Conservation (phyloP, 2,329 filamentous ascomycete species). For the Ophiostoma ips region DNA sequence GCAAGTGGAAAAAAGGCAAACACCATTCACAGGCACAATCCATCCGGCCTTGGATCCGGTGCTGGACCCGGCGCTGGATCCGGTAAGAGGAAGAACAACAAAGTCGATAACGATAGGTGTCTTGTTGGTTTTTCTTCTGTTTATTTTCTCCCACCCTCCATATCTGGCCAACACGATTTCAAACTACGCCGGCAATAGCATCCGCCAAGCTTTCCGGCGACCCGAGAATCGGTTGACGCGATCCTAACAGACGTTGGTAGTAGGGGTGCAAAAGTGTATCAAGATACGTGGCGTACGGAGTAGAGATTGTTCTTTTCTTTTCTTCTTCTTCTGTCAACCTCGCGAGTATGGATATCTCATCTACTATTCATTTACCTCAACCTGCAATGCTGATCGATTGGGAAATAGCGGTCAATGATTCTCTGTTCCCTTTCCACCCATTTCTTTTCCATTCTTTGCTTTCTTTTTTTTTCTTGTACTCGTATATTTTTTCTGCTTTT, state of each 20-base stretch:
- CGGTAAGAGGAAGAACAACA: not conserved
- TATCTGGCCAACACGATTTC: too few relatives aligned
- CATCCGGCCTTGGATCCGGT: not conserved
- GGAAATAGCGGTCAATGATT: not conserved
- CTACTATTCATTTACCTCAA: not conserved
- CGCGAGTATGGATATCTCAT: too few relatives aligned
- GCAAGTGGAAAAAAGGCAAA: not conserved
- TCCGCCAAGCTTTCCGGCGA: too few relatives aligned
- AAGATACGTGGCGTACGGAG: too few relatives aligned
- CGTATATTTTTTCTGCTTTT: not conserved
- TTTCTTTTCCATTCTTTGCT: not conserved
- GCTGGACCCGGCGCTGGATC: too few relatives aligned
- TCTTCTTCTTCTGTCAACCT: too few relatives aligned
- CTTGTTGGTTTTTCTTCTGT: not conserved
- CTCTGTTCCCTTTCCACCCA: not conserved
- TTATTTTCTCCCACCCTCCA: too few relatives aligned
- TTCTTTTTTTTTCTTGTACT: not conserved
- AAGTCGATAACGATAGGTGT: not conserved
- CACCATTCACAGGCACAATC: not conserved
- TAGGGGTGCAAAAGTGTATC: too few relatives aligned
- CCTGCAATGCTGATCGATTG: not conserved
- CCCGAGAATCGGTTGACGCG: too few relatives aligned
- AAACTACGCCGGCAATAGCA: too few relatives aligned
- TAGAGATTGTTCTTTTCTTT: too few relatives aligned
- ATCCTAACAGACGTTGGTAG: too few relatives aligned